phyloP scores from a whole-genome alignment of 768 basidiomycete genomes.

The Gyrodon lividus region DNA sequence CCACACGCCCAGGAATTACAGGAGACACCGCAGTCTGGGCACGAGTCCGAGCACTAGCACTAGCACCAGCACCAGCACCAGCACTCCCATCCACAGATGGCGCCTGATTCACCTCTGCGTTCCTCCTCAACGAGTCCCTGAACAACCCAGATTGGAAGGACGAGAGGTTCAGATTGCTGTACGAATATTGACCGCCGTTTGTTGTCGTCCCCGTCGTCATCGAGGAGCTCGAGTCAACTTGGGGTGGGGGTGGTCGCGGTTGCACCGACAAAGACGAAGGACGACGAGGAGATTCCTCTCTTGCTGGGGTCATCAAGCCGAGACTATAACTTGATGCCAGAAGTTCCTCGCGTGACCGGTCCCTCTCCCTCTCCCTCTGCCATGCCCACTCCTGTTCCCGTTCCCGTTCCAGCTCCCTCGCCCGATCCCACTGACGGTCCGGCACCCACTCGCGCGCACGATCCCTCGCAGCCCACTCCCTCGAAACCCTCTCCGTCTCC shows the following conservation, averaged over 20 bases:
- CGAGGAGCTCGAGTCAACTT: constrained; percentile 1
- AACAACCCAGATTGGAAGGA: constrained; percentile 33
- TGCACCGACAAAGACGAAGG: constrained; percentile 1
- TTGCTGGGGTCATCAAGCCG: constrained; percentile 13
- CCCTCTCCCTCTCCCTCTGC: constrained; percentile 24
- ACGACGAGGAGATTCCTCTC: constrained; percentile 16
- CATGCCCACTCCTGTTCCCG: constrained; percentile 14
- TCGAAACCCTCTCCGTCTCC: constrained; percentile 10
- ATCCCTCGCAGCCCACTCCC: constrained; percentile 12
- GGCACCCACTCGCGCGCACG: constrained; percentile 21
- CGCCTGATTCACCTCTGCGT: constrained; percentile 21
- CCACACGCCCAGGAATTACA: background rate
- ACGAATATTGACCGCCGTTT: constrained; percentile 23
- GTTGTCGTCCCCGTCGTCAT: background rate
- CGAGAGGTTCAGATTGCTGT: constrained; percentile 30
- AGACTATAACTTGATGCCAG: constrained; percentile 14
- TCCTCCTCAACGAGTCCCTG: constrained; percentile 32
- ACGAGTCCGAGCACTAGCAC: background rate
- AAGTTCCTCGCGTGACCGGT: constrained; percentile 13
- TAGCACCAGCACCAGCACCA: background rate
- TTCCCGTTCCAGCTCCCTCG: constrained; percentile 12
- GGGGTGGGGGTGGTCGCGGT: constrained; percentile 4
- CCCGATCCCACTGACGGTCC: constrained; percentile 9
- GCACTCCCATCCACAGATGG: constrained; percentile 8
- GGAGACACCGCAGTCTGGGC: constrained; percentile 1